These are phyloP conservation scores for Boehmeria nivea DNA, from an alignment of 306 rosid genomes.

Conservation along the genomic window DNA sequence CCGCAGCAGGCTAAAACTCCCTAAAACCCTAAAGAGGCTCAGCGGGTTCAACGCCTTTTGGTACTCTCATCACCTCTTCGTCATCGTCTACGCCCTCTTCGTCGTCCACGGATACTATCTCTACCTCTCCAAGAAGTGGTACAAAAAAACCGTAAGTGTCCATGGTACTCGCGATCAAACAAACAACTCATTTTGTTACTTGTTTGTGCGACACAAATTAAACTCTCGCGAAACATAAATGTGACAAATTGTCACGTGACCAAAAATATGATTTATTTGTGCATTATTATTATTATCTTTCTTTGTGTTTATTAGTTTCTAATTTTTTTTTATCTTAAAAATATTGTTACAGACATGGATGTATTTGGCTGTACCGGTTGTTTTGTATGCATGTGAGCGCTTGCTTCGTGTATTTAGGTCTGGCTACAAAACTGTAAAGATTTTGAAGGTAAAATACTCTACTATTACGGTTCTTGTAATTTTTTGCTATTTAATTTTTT, in stretches of 20 bases:
- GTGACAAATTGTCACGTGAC: too few relatives aligned
- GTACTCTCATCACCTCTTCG: conserved; percentile 88
- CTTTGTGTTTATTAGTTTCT: background rate
- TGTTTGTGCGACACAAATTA: too few relatives aligned
- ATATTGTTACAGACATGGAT: conserved; percentile 66
- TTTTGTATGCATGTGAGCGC: conserved; percentile 73
- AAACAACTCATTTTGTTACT: too few relatives aligned
- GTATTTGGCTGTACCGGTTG: conserved; percentile 72
- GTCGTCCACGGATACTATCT: conserved; percentile 69
- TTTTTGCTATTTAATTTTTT: background rate
- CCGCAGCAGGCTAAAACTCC: conserved; percentile 52
- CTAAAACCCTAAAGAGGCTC: conserved; percentile 55
- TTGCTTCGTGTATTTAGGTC: conserved; percentile 78
- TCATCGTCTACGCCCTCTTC: conserved; percentile 73
- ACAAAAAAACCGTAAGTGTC: conserved; percentile 68
- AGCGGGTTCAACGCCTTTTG: conserved; percentile 92
- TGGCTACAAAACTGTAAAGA: conserved; percentile 58
- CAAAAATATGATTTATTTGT: too few relatives aligned
- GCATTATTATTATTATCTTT: background rate
- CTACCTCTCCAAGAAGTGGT: conserved; percentile 77
- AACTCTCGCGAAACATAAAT: too few relatives aligned
- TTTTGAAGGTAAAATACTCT: conserved; percentile 46
- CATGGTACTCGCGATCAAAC: too few relatives aligned
- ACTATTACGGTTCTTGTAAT: background rate
- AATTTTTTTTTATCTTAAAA: background rate